phyloP scores from a whole-genome alignment of 2,329 filamentous ascomycete species.

The Didymella pinodella region DNA sequence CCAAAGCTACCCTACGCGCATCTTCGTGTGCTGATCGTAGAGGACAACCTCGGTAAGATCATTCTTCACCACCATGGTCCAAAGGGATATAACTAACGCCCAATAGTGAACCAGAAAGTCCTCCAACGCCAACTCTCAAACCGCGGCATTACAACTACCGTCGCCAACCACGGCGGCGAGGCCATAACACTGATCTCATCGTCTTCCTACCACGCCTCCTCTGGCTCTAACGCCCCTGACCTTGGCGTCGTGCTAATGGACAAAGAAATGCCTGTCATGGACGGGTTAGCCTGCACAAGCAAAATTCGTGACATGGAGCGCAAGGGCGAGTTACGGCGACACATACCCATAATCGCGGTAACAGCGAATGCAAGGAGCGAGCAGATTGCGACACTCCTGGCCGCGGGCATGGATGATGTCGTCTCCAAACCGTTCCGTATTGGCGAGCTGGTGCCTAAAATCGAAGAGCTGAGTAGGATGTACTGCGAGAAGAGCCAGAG shows the following conservation, averaged over 20 bases:
- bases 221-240: slow-evolving; percentile 32
- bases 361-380: slow-evolving; percentile 53
- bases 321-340: slow-evolving; percentile 43
- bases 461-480: slow-evolving; percentile 55
- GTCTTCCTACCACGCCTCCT: slow-evolving; percentile 53
- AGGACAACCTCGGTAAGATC: slow-evolving; percentile 49
- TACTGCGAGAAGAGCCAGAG: slow-evolving; percentile 20
- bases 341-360: slow-evolving; percentile 54
- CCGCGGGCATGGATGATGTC: slow-evolving; percentile 58
- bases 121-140: slow-evolving; percentile 60
- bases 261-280: slow-evolving; percentile 56
- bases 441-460: slow-evolving; percentile 59
- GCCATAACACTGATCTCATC: slow-evolving; percentile 55
- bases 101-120: slow-evolving; percentile 59
- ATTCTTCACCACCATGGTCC: too few species aligned
- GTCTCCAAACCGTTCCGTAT: slow-evolving; percentile 62
- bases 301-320: slow-evolving; percentile 50
- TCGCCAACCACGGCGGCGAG: slow-evolving; percentile 61
- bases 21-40: slow-evolving; percentile 54
- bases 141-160: slow-evolving; percentile 55
- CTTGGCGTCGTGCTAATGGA: slow-evolving; percentile 50
- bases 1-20: slow-evolving; percentile 28
- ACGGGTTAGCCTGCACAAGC: slow-evolving; percentile 50
- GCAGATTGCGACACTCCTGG: slow-evolving; percentile 51
- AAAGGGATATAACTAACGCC: not conserved